These are phyloP conservation scores for Hemileia vastatrix DNA, from an alignment of 1,284 basidiomycete genomes.

Conservation along the genomic window DNA sequence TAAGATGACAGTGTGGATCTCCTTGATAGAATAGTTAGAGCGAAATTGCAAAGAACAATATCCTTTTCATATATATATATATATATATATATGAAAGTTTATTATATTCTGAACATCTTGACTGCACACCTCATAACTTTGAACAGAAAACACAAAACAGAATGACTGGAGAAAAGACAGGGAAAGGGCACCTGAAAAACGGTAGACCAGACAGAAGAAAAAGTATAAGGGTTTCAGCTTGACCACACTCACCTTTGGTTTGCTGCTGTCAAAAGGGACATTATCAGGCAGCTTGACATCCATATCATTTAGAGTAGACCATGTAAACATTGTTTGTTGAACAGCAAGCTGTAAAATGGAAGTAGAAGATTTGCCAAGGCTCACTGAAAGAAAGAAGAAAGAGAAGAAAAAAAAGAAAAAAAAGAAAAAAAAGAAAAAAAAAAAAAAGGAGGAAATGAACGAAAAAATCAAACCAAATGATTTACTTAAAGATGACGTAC, in stretches of 20 bases:
- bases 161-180: too few species aligned
- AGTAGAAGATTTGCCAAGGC: slow-evolving; percentile 26
- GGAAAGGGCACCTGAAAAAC: too few species aligned
- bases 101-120: too few species aligned
- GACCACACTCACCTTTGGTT: too few species aligned
- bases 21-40: background rate
- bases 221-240: too few species aligned
- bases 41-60: slow-evolving; percentile 17
- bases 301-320: slow-evolving; percentile 29
- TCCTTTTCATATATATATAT: too few species aligned
- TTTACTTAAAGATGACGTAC: slow-evolving; percentile 49
- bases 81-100: too few species aligned
- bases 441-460: background rate
- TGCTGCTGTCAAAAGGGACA: too few species aligned
- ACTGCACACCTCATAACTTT: too few species aligned
- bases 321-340: slow-evolving; percentile 27
- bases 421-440: background rate
- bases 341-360: slow-evolving; percentile 29
- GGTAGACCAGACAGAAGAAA: too few species aligned
- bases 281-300: too few species aligned
- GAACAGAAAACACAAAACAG: too few species aligned
- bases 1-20: background rate
- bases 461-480: background rate
- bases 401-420: background rate
- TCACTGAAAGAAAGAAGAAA: slow-evolving; percentile 9